Evolutionary conservation across 495 filamentous ascomycete genomes (phyloP), one percentile per base, ranked within the genome.

Genomic region (Xylaria castorea): DNA sequence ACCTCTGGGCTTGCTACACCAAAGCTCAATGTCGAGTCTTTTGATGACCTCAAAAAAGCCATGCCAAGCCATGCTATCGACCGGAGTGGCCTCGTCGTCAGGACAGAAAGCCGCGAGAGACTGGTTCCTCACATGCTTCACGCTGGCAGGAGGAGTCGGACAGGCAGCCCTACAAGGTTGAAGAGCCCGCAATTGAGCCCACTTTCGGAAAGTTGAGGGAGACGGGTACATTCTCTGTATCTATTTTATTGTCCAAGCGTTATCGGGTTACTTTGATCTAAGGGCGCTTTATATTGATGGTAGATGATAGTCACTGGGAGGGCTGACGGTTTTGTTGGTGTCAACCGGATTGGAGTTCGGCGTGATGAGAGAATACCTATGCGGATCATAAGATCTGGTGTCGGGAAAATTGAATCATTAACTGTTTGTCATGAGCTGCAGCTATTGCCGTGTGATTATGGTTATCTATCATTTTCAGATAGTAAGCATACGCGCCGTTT

Each of bases 41-140:
- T 91, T 71, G 90, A 91, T 44, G 86, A 86, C 0, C 85, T 83
- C 9, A 85, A 84, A 73, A 83, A 78, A 75, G 75, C 75, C 7
- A 65, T 77, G 40, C 84, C 85, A 9, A 81, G 84, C 18, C 89
- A 86, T 74, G 85, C 89, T 0, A 90, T 95, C 75, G 91, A 93
- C 72, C 85, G 93, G 65, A 90, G 87, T 55, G 93, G 94, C 42
- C 79, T 97, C 71, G 92, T 92, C 42, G 88, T 92, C 3, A 84
- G 94, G 74, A 93, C 92, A 1, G 94, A 96, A 77, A 96, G 93
- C 78, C 85, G 92, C 65, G 95, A 97, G 77, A 87, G 93, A 72
- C 79, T 89, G 48, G 80, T 80, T 27, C 84, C 84, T 44, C 83
- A 84, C 71, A 82, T 85, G 83, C 75, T 84, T 36, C 83, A 83